Evolutionary conservation across 306 rosid species (phyloP).

Genomic region (Sophora flavescens): DNA sequence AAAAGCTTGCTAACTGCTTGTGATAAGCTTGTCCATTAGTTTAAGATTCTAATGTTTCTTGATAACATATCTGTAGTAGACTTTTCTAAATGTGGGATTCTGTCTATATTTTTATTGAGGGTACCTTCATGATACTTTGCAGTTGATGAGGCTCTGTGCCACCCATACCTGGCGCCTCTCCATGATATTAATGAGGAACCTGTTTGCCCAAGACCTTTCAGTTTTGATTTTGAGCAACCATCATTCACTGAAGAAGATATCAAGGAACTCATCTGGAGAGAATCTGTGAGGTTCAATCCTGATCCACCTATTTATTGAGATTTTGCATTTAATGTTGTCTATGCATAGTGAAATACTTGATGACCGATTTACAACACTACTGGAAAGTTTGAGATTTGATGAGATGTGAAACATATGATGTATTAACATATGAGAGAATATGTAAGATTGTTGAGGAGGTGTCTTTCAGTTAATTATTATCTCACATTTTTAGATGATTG

Average conservation of each 20-base stretch:
- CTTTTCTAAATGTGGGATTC: neutral
- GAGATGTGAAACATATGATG: neutral
- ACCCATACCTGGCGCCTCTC: slow-evolving; percentile 93
- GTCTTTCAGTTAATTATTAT: too few species aligned
- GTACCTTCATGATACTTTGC: slow-evolving; percentile 36
- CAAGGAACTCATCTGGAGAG: slow-evolving; percentile 97
- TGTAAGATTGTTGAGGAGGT: too few species aligned
- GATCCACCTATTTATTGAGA: slow-evolving; percentile 69
- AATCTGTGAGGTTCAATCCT: slow-evolving; percentile 79
- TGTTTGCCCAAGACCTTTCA: slow-evolving; percentile 77
- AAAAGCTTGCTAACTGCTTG: slow-evolving; percentile 27
- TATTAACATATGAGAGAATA: too few species aligned
- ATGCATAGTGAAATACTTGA: slow-evolving; percentile 47
- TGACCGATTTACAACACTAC: slow-evolving; percentile 40
- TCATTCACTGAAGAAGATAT: slow-evolving; percentile 85
- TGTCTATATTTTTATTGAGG: slow-evolving; percentile 21
- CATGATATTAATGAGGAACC: slow-evolving; percentile 92
- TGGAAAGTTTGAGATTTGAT: slow-evolving; percentile 25
- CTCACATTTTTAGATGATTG: too few species aligned
- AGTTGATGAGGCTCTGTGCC: slow-evolving; percentile 92
- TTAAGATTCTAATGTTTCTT: slow-evolving; percentile 12
- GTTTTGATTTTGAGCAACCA: slow-evolving; percentile 92
- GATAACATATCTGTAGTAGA: slow-evolving; percentile 6
- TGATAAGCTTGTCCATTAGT: neutral
- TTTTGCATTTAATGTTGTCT: slow-evolving; percentile 41